Conservation (phyloP, 305 asterid species). For the Solanum hybrid region DNA sequence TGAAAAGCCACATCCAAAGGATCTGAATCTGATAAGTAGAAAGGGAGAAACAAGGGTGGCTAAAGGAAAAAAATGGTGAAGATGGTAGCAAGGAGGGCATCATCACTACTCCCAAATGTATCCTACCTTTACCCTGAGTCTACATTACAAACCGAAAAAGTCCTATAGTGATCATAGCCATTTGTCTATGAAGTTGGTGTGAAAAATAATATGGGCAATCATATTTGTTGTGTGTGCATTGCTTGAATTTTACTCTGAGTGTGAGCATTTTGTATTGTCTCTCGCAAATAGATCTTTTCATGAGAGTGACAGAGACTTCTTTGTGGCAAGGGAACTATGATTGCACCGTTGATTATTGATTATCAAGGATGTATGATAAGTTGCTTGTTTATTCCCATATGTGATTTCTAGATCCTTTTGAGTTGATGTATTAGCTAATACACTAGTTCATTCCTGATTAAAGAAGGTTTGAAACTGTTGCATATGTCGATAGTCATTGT, state of each 20-base stretch:
- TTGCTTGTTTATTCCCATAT: background rate
- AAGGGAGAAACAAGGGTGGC: background rate
- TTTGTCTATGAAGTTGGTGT: background rate
- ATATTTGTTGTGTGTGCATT: background rate
- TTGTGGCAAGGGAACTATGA: background rate
- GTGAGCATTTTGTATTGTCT: background rate
- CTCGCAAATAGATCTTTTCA: background rate
- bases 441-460: background rate
- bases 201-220: background rate
- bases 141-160: background rate
- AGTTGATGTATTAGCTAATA: background rate
- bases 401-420: background rate
- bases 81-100: background rate
- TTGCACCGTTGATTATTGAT: background rate
- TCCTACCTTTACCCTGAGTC: background rate
- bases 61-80: background rate
- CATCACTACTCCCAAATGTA: background rate
- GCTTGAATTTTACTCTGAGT: background rate
- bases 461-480: background rate
- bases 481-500: background rate
- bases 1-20: background rate
- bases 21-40: background rate
- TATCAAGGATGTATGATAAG: background rate
- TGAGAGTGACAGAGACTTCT: background rate
- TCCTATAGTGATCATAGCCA: background rate